A percentile compares a stretch with the other conserved stretches of the same genome.
Evolutionary conservation across 352 stramenopile genomes (phyloP).

Genomic region (Pythium insidiosum): DNA sequence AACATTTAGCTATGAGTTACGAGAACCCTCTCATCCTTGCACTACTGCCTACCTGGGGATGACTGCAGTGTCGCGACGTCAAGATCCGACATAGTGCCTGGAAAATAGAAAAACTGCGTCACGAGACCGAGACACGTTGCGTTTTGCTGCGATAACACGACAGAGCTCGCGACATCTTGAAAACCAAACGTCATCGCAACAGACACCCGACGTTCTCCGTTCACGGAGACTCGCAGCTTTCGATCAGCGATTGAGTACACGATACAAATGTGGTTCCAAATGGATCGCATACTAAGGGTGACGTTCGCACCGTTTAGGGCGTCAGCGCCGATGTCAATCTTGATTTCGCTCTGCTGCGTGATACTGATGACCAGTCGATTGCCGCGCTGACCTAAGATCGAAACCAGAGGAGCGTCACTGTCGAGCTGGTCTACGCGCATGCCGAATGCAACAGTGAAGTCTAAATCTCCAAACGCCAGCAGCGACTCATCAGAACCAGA

Average conservation of each 20-base stretch:
- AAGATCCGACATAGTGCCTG: conserved; percentile 19
- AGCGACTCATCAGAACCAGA: background rate
- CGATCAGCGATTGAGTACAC: conserved; percentile 7
- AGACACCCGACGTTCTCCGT: conserved; percentile 2
- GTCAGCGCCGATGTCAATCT: background rate
- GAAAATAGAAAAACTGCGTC: conserved; percentile 32
- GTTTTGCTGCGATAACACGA: conserved; percentile 14
- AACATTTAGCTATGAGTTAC: background rate
- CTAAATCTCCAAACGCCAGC: conserved; percentile 35
- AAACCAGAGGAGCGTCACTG: background rate
- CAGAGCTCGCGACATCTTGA: conserved; percentile 3
- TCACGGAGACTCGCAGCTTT: conserved; percentile 5
- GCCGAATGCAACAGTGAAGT: conserved; percentile 30
- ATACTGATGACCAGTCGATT: too few species aligned
- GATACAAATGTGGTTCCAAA: conserved; percentile 11
- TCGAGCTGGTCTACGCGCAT: conserved; percentile 5
- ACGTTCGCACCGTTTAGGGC: background rate
- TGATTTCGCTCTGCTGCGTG: too few species aligned
- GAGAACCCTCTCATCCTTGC: background rate
- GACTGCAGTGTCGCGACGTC: conserved; percentile 28
- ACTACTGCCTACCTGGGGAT: conserved; percentile 26
- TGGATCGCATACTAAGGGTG: background rate
- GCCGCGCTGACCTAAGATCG: too few species aligned
- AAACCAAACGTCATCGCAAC: conserved; percentile 3
- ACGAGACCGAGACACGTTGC: conserved; percentile 36